A percentile compares a stretch with the other conserved stretches of the same genome.
phyloP scores from a whole-genome alignment of 2,329 filamentous ascomycete genomes.

The Cercospora sesami region DNA sequence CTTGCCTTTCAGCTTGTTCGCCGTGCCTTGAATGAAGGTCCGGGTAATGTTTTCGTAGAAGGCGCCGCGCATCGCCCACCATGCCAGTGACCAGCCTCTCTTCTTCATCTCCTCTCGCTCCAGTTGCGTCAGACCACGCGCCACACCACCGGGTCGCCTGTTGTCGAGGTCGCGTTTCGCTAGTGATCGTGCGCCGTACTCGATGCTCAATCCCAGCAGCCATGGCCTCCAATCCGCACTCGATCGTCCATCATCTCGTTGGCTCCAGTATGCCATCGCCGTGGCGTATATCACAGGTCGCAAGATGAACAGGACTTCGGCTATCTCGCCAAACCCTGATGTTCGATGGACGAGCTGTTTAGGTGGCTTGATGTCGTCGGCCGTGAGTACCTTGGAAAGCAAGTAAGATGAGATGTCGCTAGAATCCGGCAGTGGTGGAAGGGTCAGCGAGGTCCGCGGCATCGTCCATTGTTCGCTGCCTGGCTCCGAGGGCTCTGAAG shows the following conservation, averaged over 20 bases:
- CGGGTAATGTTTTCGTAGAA: conserved; percentile 91
- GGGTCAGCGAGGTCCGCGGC: conserved; percentile 85
- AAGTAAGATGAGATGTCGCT: conserved; percentile 85
- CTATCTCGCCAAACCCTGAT: conserved; percentile 72
- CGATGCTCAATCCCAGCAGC: conserved; percentile 79
- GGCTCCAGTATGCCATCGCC: conserved; percentile 68
- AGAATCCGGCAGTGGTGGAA: conserved; percentile 78
- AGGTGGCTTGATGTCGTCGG: conserved; percentile 94
- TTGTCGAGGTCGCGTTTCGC: conserved; percentile 65
- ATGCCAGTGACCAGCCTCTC: conserved; percentile 84
- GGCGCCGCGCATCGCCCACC: conserved; percentile 96
- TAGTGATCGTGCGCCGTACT: conserved; percentile 86
- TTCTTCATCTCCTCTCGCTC: conserved; percentile 88
- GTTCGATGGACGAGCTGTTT: conserved; percentile 78
- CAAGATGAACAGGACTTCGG: conserved; percentile 89
- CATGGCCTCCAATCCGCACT: conserved; percentile 88
- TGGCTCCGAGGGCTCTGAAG: conserved; percentile 44
- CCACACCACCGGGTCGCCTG: conserved; percentile 62
- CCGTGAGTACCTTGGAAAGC: conserved; percentile 83
- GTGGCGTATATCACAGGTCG: conserved; percentile 84
- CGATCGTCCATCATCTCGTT: conserved; percentile 62
- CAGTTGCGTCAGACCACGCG: conserved; percentile 75
- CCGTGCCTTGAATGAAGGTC: conserved; percentile 65
- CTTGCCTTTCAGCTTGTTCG: conserved; percentile 68
- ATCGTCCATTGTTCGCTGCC: conserved; percentile 68